These are phyloP conservation scores for Sclerotinia sclerotiorum DNA, from an alignment of 2,329 filamentous ascomycete genomes.

Conservation along the genomic window DNA sequence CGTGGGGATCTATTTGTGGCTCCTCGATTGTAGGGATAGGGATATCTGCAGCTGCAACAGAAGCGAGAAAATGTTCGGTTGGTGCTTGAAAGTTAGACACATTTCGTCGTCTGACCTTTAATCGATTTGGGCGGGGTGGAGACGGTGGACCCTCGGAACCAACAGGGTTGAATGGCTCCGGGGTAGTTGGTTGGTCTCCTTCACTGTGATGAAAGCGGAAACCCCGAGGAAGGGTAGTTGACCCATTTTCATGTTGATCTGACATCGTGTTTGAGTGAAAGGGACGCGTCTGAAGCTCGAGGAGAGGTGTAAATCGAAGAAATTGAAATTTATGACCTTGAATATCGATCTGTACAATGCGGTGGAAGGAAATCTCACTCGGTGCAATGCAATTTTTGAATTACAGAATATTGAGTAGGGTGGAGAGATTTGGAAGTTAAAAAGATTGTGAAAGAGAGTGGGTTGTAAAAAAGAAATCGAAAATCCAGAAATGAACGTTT, in stretches of 20 bases:
- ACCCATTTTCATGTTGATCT: slow-evolving; percentile 36
- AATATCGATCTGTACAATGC: slow-evolving; percentile 23
- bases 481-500: slow-evolving; percentile 8
- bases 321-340: neutral
- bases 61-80: slow-evolving; percentile 66
- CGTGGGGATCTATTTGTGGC: slow-evolving; percentile 43
- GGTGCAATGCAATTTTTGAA: slow-evolving; percentile 19
- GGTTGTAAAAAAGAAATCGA: neutral
- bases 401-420: slow-evolving; percentile 26
- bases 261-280: slow-evolving; percentile 30
- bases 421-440: neutral
- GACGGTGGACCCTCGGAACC: slow-evolving; percentile 36
- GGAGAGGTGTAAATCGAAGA: neutral
- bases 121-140: slow-evolving; percentile 36
- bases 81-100: slow-evolving; percentile 48
- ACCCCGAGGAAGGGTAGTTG: slow-evolving; percentile 38
- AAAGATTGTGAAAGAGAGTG: neutral
- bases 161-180: slow-evolving; percentile 32
- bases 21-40: slow-evolving; percentile 65
- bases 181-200: slow-evolving; percentile 35
- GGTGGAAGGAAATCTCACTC: slow-evolving; percentile 19
- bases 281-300: slow-evolving; percentile 30
- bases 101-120: slow-evolving; percentile 39
- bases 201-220: slow-evolving; percentile 37
- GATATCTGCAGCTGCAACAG: slow-evolving; percentile 63